Evolutionary conservation across 2,329 filamentous ascomycete genomes (phyloP).

Genomic region (Mycosphaerella sp.): DNA sequence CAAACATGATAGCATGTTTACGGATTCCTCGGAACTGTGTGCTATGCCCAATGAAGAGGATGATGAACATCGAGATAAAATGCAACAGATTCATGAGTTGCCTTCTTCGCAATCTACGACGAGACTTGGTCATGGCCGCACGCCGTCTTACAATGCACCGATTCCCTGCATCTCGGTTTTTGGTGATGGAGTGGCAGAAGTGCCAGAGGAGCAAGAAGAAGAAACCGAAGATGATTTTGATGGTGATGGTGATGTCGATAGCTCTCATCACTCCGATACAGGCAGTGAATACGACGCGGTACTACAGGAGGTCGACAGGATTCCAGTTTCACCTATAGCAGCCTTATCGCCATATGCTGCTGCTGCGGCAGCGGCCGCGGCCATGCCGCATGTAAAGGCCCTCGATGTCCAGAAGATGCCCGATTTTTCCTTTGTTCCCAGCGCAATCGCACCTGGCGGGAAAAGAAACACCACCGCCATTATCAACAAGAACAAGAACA

Average conservation of each 20-base stretch:
- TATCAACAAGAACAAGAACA: neutral
- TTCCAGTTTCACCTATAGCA: conserved; percentile 6
- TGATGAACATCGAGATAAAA: neutral
- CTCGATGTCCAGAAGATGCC: conserved; percentile 5
- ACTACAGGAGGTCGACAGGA: neutral
- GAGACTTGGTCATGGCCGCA: conserved; percentile 1
- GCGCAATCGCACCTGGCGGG: neutral
- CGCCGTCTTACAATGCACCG: conserved; percentile 5
- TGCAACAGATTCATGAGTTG: conserved; percentile 4
- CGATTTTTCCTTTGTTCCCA: conserved; percentile 3
- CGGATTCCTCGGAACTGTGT: conserved; percentile 5
- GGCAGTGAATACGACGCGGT: too few species aligned
- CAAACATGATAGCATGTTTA: conserved; percentile 9
- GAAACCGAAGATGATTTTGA: neutral
- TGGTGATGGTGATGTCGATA: too few species aligned
- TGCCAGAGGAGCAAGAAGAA: neutral
- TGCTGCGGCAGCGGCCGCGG: neutral
- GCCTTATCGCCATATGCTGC: neutral
- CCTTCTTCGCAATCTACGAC: neutral
- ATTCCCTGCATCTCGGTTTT: neutral
- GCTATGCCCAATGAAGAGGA: conserved; percentile 2
- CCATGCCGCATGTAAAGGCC: conserved; percentile 1
- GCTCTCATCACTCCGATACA: too few species aligned
- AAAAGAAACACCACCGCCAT: neutral
- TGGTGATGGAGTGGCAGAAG: neutral